Percentiles rank a stretch among this genome's conserved stretches.
Conservation (phyloP, 2,329 filamentous ascomycete species). For the Endocalyx cinctus region DNA sequence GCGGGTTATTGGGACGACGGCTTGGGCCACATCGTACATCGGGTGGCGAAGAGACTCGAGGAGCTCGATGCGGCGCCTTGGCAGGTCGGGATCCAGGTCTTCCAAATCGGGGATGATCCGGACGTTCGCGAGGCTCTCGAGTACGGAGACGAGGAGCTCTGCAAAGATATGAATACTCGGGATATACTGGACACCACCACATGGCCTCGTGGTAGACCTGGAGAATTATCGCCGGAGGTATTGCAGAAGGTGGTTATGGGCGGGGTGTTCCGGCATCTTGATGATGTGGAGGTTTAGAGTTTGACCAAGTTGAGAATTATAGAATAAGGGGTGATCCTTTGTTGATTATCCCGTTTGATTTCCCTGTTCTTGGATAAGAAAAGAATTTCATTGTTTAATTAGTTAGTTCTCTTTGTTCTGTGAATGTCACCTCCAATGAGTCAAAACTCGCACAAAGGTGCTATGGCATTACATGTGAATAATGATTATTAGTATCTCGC, state of each 20-base stretch:
- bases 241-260: constrained; percentile 65
- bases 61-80: constrained; percentile 54
- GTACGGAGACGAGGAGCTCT: constrained; percentile 59
- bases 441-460: too few species aligned
- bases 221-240: constrained; percentile 51
- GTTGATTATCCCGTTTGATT: too few species aligned
- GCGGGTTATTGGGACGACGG: constrained; percentile 65
- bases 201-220: constrained; percentile 37
- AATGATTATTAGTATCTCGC: too few species aligned
- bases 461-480: too few species aligned
- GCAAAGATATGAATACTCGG: constrained; percentile 44
- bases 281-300: constrained; percentile 11
- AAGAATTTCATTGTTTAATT: too few species aligned
- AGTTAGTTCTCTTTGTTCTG: too few species aligned
- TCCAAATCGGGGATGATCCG: constrained; percentile 64
- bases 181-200: constrained; percentile 74
- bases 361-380: too few species aligned
- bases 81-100: constrained; percentile 73
- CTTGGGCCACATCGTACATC: constrained; percentile 54
- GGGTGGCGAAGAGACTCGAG: constrained; percentile 57
- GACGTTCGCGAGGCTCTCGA: constrained; percentile 51
- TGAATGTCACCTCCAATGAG: too few species aligned
- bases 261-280: constrained; percentile 37
- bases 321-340: too few species aligned
- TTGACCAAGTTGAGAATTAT: too few species aligned